Evolutionary conservation across 306 rosid genomes (phyloP), one percentile per base, ranked within the genome.

Genomic region (Cucurbita maxima): DNA sequence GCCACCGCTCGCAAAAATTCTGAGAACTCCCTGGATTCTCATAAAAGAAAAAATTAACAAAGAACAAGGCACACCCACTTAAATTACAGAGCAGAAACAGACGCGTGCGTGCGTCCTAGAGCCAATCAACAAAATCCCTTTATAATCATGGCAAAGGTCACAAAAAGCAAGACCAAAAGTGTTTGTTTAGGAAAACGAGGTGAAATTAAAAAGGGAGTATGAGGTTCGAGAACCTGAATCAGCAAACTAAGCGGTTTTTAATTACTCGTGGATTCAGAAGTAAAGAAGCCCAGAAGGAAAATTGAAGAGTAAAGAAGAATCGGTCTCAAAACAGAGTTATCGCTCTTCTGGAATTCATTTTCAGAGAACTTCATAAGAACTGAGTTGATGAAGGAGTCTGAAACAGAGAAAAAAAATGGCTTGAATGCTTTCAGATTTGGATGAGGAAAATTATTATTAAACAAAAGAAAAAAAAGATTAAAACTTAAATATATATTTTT

Each of bases 111-210:
- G 52, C 76, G 73, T 66, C 61, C 58, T 72, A 13, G 67, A 81
- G 77, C 66, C 77, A 88, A 88, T 86, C 84, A 79, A 77, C 78
- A 82, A 88, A 84, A 64, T 18, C 72, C 53, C 53, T 64, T 64
- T 41, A 14, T 64, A 64, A 64, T 64, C 71, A 64, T 64, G 15
- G 7, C 5, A 64, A 43, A 64, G 72, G 9, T 64, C 84, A 74
- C 58, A 74, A 78, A 37, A 68, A 56, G 52, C 77, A 72, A 77
- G 54, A 74, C 75, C 73, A 34, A 52, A 25, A 64, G 72, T 19
- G 25, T 64, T 19, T 64, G 34, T 54, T 61, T 19, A 14, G n/a
- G 12, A 53, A 36, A 50, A 64, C 72, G 72, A 67, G 72, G 72
- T 6, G 19, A 45, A 67, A 67, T 44, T n/a, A 44, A 67, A 66